Base-by-base conservation (phyloP, 768 basidiomycete species). In the Fomitopsis serialis region DNA sequence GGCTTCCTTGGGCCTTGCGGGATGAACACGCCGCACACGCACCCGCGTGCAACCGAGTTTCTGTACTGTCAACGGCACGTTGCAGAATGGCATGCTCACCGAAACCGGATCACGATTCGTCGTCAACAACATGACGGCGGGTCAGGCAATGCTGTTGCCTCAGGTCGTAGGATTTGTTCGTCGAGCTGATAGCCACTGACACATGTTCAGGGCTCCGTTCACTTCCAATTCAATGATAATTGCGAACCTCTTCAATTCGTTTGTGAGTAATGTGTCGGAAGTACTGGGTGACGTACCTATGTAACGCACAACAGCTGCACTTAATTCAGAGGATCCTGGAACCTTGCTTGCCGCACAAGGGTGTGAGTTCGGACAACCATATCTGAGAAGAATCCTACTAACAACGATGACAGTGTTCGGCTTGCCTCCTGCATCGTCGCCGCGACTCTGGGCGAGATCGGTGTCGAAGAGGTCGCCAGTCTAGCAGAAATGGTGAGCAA, bases 11-110 rank as follows among this genome's bases (percentile, higher is more conserved):
- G 61, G 50, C 66, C 68, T 2, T 69, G 68, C 52, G 66, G 65
- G 7, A 61, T 66, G 65, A 69, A 72, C 63, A 70, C 67, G 9
- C 69, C 70, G 11, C 70, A 72, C 57, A 64, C 61, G 3, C 70
- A 70, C 48, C 68, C 67, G 7, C 69, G 68, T 25, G 70, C 69
- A 10, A 65, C 66, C 19, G 69, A 72, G 61, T 58, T 72, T 27
- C 50, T 66, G 50, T 68, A 65, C 53, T 52, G 55, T 68, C 45
- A 64, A 68, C 45, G 67, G 67, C n/a, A 61, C 63, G 42, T 32
- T 67, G 29, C 55, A 50, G 7, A 56, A 55, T 23, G 66, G 68
- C 44, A 59, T 65, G 50, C 50, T 69, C 34, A 55, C 56, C 10
- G 67, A 68, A 58, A 68, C 67, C 52, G 67, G 66, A 24, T 62